phyloP scores from a whole-genome alignment of 2,329 filamentous ascomycete genomes.

The Aureobasidium sp. region DNA sequence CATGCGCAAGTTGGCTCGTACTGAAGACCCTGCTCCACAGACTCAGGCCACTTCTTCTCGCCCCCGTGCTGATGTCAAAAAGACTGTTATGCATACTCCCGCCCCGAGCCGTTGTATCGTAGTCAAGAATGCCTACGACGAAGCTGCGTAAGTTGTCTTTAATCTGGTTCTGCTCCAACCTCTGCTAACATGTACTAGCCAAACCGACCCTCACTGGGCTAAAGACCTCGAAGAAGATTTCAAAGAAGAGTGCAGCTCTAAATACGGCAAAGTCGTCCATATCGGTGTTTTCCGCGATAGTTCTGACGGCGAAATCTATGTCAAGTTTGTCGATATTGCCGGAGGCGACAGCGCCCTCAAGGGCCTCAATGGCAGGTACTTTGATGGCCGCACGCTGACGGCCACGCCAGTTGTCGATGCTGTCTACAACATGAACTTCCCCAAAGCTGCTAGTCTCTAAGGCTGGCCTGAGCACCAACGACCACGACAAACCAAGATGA shows the following conservation, averaged over 20 bases:
- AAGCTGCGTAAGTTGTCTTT: constrained; percentile 65
- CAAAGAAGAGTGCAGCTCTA: constrained; percentile 81
- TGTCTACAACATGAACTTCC: constrained; percentile 63
- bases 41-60: constrained; percentile 21
- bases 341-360: constrained; percentile 97
- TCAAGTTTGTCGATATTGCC: constrained; percentile 94
- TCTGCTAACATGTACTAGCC: constrained; percentile 46
- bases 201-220: constrained; percentile 76
- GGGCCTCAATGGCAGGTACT: constrained; percentile 92
- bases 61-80: constrained; percentile 49
- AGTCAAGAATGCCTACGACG: constrained; percentile 91
- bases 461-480: neutral
- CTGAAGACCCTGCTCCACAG: constrained; percentile 74
- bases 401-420: constrained; percentile 95
- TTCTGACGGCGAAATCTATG: constrained; percentile 94
- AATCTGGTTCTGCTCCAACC: neutral
- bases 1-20: constrained; percentile 97
- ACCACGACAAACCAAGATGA: neutral
- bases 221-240: constrained; percentile 94
- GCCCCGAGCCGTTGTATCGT: constrained; percentile 91
- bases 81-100: constrained; percentile 79
- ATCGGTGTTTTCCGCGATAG: constrained; percentile 72
- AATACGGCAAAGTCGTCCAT: constrained; percentile 97
- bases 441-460: constrained; percentile 26
- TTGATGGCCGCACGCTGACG: constrained; percentile 86